Percentiles rank a stretch among this genome's conserved stretches.
These are phyloP conservation scores for Penicillium sclerotiorum DNA, from an alignment of 2,329 filamentous ascomycete genomes.

Conservation along the genomic window DNA sequence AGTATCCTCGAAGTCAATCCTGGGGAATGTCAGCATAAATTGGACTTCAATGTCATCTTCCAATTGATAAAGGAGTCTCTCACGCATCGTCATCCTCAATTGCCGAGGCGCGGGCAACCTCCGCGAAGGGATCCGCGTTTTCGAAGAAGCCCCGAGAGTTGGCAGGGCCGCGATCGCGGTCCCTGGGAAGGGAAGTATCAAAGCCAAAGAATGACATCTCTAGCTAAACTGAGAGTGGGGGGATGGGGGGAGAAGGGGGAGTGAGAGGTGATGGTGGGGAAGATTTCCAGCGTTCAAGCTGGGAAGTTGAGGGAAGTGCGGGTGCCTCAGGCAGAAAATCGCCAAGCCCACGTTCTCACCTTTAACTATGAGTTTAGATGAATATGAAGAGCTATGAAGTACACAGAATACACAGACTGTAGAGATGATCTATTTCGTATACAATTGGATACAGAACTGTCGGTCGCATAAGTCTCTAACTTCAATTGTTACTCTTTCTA, in stretches of 20 bases:
- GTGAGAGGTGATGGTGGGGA: constrained; percentile 13
- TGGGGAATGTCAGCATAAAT: constrained; percentile 32
- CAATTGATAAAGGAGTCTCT: constrained; percentile 34
- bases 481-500: too few relatives aligned
- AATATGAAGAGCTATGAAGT: too few relatives aligned
- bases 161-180: constrained; percentile 64
- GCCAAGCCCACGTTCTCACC: constrained; percentile 1
- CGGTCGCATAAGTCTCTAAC: too few relatives aligned
- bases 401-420: too few relatives aligned
- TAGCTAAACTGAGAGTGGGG: constrained; percentile 21
- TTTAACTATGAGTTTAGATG: not conserved
- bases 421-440: too few relatives aligned
- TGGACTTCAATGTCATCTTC: not conserved
- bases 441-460: too few relatives aligned
- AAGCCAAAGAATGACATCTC: constrained; percentile 92
- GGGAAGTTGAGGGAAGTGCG: constrained; percentile 23
- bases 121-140: constrained; percentile 85
- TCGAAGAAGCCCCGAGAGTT: constrained; percentile 75
- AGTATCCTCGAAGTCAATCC: constrained; percentile 91
- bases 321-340: constrained; percentile 19
- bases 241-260: constrained; percentile 19
- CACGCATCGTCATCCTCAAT: constrained; percentile 65
- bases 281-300: constrained; percentile 10
- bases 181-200: constrained; percentile 67
- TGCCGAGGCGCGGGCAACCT: constrained; percentile 64